Conservation (phyloP, 306 rosid genomes). For the Hylodesmum podocarpum region DNA sequence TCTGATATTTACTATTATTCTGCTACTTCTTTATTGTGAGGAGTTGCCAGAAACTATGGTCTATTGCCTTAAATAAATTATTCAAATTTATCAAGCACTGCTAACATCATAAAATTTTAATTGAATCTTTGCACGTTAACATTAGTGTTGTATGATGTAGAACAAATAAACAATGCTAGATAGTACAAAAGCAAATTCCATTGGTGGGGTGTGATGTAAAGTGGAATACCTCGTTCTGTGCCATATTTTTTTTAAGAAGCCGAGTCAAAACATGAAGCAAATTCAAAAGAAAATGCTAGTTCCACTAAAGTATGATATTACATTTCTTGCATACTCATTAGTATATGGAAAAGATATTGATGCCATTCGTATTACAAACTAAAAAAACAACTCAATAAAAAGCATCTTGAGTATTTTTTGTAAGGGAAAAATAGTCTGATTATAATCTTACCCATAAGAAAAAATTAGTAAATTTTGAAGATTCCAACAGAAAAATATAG, state of each 20-base stretch:
- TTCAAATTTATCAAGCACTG: neutral
- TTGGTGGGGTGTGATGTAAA: neutral
- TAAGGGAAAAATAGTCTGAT: neutral
- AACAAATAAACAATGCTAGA: neutral
- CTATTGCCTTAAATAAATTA: neutral
- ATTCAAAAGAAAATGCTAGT: conserved; percentile 1
- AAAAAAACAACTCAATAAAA: neutral
- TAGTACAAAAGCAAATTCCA: conserved; percentile 1
- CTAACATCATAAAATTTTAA: neutral
- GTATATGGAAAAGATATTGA: neutral
- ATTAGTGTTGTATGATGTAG: neutral
- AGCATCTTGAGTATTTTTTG: neutral
- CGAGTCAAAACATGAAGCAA: conserved; percentile 19
- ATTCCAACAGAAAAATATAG: neutral
- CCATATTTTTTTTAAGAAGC: neutral
- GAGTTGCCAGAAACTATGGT: neutral
- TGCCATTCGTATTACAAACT: neutral
- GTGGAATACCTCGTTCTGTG: neutral
- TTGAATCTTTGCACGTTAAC: neutral
- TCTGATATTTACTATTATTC: too few species aligned
- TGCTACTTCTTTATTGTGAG: neutral
- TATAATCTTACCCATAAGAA: neutral
- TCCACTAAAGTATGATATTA: neutral
- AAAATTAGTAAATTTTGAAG: neutral
- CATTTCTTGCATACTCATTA: neutral